Base-by-base conservation (phyloP, 2,329 filamentous ascomycete species). In the Colletotrichum truncatum region DNA sequence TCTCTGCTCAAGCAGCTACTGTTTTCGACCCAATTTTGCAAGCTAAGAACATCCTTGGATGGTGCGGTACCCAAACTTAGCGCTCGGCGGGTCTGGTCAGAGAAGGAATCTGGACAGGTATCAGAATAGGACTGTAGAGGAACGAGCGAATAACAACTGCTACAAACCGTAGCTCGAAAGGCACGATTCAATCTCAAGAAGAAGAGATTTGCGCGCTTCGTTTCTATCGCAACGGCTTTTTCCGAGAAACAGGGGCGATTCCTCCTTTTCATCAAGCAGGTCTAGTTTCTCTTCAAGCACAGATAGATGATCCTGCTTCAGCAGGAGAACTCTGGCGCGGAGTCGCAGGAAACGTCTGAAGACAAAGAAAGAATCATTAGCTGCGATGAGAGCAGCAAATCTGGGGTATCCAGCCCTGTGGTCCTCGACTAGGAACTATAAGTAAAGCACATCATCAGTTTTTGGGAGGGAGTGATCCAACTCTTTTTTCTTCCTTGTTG, bases 251-350 rank as follows among this genome's bases (percentile, higher is more conserved):
- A 49, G 8, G 12, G 16, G 38, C 45, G 23, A 52, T 5, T n/a
- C 11, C 53, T 77, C 71, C 6, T 72, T 52, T 36, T 56, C 10
- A 59, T 77, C 75, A 7, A 74, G 67, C 32, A 69, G 16, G 4
- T 75, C 66, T 1, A 77, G 67, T 26, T 66, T 21, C 49, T 70
- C 6, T 53, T 78, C 76, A 2, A 78, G 72, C 12, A 70, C 18
- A 6, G 66, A 67, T 5, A 77, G 12, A 28, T 63, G 58, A 55
- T 77, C 74, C 62, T 77, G 75, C 55, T 76, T 76, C 8, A 71
- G 39, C 3, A 77, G 70, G 4, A 78, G 69, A 1, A 78, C 36
- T 9, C 76, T 68, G 6, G 70, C 68, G 2, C 75, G 71, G 10
- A 76, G 54, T 2, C 60, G 66, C 6, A 54, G 32, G 59, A 77